Percentiles rank a stretch among this genome's conserved stretches.
These are phyloP conservation scores for Pseudogymnoascus sp. DNA, from an alignment of 2,329 filamentous ascomycete species.

Conservation along the genomic window DNA sequence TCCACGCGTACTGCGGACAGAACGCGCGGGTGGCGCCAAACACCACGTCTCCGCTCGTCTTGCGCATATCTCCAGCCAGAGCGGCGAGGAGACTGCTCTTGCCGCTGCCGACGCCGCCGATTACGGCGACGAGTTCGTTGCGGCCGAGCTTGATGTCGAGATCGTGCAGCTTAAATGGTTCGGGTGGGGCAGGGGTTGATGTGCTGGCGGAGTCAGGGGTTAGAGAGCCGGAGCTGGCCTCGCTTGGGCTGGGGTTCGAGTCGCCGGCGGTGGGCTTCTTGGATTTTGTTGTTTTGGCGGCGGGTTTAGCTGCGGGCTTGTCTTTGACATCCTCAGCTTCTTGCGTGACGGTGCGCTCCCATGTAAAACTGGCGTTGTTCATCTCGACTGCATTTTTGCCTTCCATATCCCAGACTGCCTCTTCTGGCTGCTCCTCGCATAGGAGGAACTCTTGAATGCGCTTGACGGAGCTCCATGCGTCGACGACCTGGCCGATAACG, in stretches of 20 bases:
- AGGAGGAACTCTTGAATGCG: slow-evolving; percentile 84
- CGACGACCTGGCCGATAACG: slow-evolving; percentile 80
- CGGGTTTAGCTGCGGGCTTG: slow-evolving; percentile 38
- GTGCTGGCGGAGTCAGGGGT: slow-evolving; percentile 46
- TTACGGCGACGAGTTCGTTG: slow-evolving; percentile 75
- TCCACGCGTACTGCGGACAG: slow-evolving; percentile 96
- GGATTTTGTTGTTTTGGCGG: slow-evolving; percentile 31
- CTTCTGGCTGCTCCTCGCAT: slow-evolving; percentile 75
- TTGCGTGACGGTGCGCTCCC: slow-evolving; percentile 61
- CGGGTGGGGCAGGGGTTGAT: slow-evolving; percentile 38
- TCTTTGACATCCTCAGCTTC: slow-evolving; percentile 40
- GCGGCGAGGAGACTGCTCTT: slow-evolving; percentile 86
- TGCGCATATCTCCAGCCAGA: slow-evolving; percentile 88
- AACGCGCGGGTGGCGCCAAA: slow-evolving; percentile 78
- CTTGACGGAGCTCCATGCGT: slow-evolving; percentile 76
- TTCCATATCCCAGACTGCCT: slow-evolving; percentile 47
- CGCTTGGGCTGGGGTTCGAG: slow-evolving; percentile 23
- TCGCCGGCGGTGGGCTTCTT: not conserved
- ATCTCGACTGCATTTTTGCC: slow-evolving; percentile 64
- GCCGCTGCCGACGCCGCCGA: slow-evolving; percentile 79
- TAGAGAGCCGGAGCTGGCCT: slow-evolving; percentile 34
- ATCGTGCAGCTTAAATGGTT: slow-evolving; percentile 65
- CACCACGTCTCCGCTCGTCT: slow-evolving; percentile 62
- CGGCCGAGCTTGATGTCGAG: slow-evolving; percentile 60
- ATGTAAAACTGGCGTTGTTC: slow-evolving; percentile 70